Evolutionary conservation across 2,329 filamentous ascomycete genomes (phyloP).

Genomic region (Myrmaecium sp.): DNA sequence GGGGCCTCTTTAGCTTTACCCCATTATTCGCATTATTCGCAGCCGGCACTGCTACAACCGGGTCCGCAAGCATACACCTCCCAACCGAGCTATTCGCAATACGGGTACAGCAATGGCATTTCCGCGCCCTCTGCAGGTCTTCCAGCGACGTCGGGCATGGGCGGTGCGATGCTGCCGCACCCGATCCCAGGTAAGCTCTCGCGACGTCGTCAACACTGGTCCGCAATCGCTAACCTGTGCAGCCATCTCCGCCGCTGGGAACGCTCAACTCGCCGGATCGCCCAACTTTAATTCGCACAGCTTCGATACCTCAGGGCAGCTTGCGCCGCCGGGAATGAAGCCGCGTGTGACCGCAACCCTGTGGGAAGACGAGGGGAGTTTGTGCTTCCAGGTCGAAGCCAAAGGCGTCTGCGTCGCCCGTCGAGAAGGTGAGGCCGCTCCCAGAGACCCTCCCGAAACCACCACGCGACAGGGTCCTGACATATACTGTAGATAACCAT

Average conservation of each 20-base stretch:
- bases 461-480: conserved; percentile 1
- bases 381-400: conserved; percentile 96
- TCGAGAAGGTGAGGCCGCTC: conserved; percentile 53
- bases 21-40: conserved; percentile 62
- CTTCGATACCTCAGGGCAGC: conserved; percentile 80
- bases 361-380: conserved; percentile 95
- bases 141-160: conserved; percentile 54
- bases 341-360: conserved; percentile 88
- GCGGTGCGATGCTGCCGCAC: conserved; percentile 46
- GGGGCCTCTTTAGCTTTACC: conserved; percentile 56
- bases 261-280: conserved; percentile 7
- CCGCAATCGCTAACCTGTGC: conserved; percentile 2
- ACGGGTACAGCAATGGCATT: conserved; percentile 60
- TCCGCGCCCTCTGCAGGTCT: conserved; percentile 65
- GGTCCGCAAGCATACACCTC: conserved; percentile 49
- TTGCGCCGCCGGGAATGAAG: conserved; percentile 88
- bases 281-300: conserved; percentile 32
- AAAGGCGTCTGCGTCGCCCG: conserved; percentile 90
- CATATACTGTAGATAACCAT: conserved; percentile 56
- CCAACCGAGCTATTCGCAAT: conserved; percentile 45
- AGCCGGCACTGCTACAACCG: conserved; percentile 59
- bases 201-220: background rate
- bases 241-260: conserved; percentile 7
- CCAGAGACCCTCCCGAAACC: conserved; percentile 1
- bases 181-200: conserved; percentile 36